A percentile compares a stretch with the other conserved stretches of the same genome.
Conservation (phyloP, 805 yeast genomes). For the Starmerella apicola region DNA sequence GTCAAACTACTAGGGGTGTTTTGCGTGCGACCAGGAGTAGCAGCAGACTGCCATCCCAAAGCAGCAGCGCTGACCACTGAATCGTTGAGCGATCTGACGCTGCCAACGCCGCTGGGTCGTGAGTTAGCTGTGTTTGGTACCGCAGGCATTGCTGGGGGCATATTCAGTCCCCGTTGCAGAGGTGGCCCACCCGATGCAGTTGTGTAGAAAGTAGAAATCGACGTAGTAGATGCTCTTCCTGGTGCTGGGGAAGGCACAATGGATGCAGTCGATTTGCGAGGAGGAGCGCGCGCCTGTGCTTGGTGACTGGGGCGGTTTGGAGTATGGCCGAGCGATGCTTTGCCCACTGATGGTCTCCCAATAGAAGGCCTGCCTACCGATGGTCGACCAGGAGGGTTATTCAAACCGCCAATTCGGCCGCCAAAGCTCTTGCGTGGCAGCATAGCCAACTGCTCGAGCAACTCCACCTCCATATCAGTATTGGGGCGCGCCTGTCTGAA, state of each 20-base stretch:
- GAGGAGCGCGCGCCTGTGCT: too few species aligned
- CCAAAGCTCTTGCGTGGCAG: slow-evolving; percentile 21
- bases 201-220: background rate
- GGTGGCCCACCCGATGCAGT: too few species aligned
- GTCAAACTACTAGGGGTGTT: slow-evolving; percentile 46
- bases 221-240: background rate
- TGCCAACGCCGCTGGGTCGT: background rate
- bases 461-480: slow-evolving; percentile 8
- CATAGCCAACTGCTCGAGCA: slow-evolving; percentile 19
- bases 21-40: slow-evolving; percentile 35
- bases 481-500: slow-evolving; percentile 19
- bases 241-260: too few species aligned
- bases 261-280: background rate
- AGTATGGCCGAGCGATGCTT: slow-evolving; percentile 3
- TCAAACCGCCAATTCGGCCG: slow-evolving; percentile 12
- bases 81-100: too few species aligned
- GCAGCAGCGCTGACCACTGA: background rate
- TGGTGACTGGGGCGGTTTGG: too few species aligned
- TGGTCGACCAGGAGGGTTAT: slow-evolving; percentile 9
- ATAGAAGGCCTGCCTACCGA: slow-evolving; percentile 8
- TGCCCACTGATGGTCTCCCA: slow-evolving; percentile 6
- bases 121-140: background rate
- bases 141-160: background rate
- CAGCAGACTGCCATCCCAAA: slow-evolving; percentile 36
- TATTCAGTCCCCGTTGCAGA: background rate